Evolutionary conservation across 164 flowering plant genomes (phyloP).

Genomic region (Malania oleifera): DNA sequence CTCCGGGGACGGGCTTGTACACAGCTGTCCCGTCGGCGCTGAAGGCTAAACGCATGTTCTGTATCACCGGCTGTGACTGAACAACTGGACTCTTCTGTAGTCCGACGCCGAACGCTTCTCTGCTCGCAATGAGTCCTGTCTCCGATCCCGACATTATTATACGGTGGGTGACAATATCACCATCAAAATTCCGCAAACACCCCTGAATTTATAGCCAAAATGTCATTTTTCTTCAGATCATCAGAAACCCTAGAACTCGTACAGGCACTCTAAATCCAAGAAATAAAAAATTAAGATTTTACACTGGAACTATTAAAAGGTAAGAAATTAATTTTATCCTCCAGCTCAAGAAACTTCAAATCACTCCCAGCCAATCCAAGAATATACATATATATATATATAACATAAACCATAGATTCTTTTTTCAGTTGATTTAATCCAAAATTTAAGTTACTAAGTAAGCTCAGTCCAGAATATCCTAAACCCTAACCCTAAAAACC

Average conservation of each 20-base stretch:
- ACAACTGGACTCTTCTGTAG: constrained; percentile 26
- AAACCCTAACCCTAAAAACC: constrained; percentile 5
- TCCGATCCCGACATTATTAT: constrained; percentile 42
- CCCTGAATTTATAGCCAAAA: neutral
- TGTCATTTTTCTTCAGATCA: constrained; percentile 2
- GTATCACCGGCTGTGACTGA: constrained; percentile 29
- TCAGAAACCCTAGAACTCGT: constrained; percentile 1
- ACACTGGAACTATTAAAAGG: neutral
- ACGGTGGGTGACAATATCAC: neutral
- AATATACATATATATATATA: too few relatives aligned
- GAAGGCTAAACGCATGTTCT: constrained; percentile 53
- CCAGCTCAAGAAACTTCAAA: neutral
- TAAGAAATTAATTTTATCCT: too few relatives aligned
- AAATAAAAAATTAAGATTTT: too few relatives aligned
- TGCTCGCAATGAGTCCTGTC: constrained; percentile 35
- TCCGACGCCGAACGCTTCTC: constrained; percentile 36
- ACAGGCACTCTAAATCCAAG: neutral
- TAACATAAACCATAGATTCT: too few relatives aligned
- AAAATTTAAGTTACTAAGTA: neutral
- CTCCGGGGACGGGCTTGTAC: constrained; percentile 42
- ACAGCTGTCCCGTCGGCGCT: constrained; percentile 48
- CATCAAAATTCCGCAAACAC: constrained; percentile 1
- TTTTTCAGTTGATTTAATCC: too few relatives aligned
- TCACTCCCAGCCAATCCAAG: too few relatives aligned
- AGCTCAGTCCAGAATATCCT: neutral